Percentiles rank a stretch among this genome's conserved stretches.
phyloP scores from a whole-genome alignment of 2,329 filamentous ascomycete species.

The Apiospora aurea region DNA sequence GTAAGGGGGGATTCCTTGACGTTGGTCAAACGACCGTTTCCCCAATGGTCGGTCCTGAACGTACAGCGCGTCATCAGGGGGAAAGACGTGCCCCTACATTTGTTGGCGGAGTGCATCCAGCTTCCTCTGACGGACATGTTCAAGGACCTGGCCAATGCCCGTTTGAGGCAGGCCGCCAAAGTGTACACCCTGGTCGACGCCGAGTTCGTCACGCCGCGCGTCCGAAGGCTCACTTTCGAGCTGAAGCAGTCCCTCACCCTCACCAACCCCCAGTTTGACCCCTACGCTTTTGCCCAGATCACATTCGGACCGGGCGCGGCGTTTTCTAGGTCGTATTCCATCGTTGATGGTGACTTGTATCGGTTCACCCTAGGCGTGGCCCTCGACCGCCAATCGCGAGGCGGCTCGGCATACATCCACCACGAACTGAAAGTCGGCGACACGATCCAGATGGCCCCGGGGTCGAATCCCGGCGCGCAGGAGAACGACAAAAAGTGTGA shows the following conservation, averaged over 20 bases:
- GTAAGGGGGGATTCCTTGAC: not conserved
- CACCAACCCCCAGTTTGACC: slow-evolving; percentile 1
- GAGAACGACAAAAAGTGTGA: slow-evolving; percentile 20
- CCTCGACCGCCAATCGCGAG: slow-evolving; percentile 16
- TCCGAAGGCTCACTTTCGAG: slow-evolving; percentile 14
- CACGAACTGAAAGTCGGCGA: slow-evolving; percentile 16
- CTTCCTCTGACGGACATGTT: slow-evolving; percentile 19
- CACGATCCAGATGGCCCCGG: slow-evolving; percentile 22
- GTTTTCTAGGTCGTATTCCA: slow-evolving; percentile 19
- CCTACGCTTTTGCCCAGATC: slow-evolving; percentile 20
- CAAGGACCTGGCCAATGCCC: slow-evolving; percentile 10
- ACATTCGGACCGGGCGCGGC: slow-evolving; percentile 7
- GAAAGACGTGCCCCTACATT: not conserved
- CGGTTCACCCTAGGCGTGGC: slow-evolving; percentile 15
- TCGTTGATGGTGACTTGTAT: slow-evolving; percentile 20
- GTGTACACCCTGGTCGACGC: slow-evolving; percentile 19
- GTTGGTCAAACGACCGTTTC: slow-evolving; percentile 15
- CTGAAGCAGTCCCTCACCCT: slow-evolving; percentile 17
- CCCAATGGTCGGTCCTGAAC: slow-evolving; percentile 23
- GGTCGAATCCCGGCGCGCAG: slow-evolving; percentile 2
- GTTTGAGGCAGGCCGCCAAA: slow-evolving; percentile 8
- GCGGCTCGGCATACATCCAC: slow-evolving; percentile 22
- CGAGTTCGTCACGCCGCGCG: slow-evolving; percentile 19
- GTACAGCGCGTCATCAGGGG: slow-evolving; percentile 22
- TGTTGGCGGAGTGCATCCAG: slow-evolving; percentile 11